A percentile compares a stretch with the other conserved stretches of the same genome.
These are phyloP conservation scores for Sapria himalayana DNA, from an alignment of 345 rosid genomes.

Conservation along the genomic window DNA sequence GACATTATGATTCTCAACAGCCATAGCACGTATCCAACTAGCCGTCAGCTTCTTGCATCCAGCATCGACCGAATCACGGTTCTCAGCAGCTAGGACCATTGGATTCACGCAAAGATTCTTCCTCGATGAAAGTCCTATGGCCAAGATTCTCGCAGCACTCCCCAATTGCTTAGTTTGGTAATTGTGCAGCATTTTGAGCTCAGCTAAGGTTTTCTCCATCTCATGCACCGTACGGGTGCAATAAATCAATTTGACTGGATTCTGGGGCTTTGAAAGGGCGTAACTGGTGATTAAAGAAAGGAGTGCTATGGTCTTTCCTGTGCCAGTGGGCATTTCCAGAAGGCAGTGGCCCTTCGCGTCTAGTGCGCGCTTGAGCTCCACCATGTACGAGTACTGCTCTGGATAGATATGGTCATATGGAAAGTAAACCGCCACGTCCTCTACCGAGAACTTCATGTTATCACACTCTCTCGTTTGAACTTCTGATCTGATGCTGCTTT, in stretches of 20 bases:
- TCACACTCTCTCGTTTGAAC: too few relatives aligned
- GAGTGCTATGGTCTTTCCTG: conserved; percentile 89
- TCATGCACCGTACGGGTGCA: conserved; percentile 97
- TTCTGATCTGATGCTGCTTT: too few relatives aligned
- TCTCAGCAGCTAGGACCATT: conserved; percentile 53
- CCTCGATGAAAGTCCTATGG: conserved; percentile 66
- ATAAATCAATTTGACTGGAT: conserved; percentile 65
- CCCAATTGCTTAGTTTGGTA: conserved; percentile 59
- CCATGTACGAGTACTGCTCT: conserved; percentile 81
- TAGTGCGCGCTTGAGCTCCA: conserved; percentile 78
- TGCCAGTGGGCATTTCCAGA: conserved; percentile 97
- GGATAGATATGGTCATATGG: conserved; percentile 93
- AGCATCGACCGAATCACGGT: conserved; percentile 93
- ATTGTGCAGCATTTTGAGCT: conserved; percentile 50
- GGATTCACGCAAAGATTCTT: conserved; percentile 82
- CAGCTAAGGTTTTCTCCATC: conserved; percentile 94
- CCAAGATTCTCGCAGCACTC: conserved; percentile 49
- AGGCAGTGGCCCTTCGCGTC: conserved; percentile 98
- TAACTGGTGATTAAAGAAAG: conserved; percentile 89
- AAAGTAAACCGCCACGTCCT: conserved; percentile 71
- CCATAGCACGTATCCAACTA: conserved; percentile 67
- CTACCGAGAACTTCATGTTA: conserved; percentile 83
- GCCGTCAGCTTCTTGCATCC: conserved; percentile 84
- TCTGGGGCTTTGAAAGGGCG: conserved; percentile 39
- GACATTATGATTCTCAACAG: conserved; percentile 51